These are phyloP conservation scores for Allodekkera sacchari DNA, from an alignment of 805 yeast genomes.

Conservation along the genomic window DNA sequence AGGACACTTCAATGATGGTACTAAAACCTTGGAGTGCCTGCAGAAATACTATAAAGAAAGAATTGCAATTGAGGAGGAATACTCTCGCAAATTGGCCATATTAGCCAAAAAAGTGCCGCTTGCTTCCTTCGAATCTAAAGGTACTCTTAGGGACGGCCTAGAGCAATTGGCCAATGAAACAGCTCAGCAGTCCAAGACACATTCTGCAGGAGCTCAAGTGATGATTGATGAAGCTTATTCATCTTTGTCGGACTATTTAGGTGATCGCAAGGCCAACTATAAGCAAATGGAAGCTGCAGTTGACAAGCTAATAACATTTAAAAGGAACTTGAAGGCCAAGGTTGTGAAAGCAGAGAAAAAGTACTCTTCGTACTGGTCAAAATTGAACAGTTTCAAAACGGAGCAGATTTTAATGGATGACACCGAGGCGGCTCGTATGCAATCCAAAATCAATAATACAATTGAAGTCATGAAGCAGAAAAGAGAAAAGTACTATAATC, in stretches of 20 bases:
- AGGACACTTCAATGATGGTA: slow-evolving; percentile 49
- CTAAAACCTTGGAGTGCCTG: slow-evolving; percentile 47
- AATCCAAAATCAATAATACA: slow-evolving; percentile 45
- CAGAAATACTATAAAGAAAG: slow-evolving; percentile 44
- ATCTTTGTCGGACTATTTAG: slow-evolving; percentile 46
- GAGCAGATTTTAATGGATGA: slow-evolving; percentile 66
- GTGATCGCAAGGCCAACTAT: slow-evolving; percentile 42
- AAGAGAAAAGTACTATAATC: slow-evolving; percentile 50
- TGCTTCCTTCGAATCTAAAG: slow-evolving; percentile 36
- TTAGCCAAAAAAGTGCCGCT: slow-evolving; percentile 33
- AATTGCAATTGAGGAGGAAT: slow-evolving; percentile 64
- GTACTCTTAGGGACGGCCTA: slow-evolving; percentile 49
- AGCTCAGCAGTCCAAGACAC: slow-evolving; percentile 48
- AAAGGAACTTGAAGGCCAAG: slow-evolving; percentile 28
- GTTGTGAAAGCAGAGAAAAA: slow-evolving; percentile 32
- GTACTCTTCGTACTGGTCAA: slow-evolving; percentile 51
- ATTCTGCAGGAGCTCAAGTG: slow-evolving; percentile 41
- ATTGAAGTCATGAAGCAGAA: slow-evolving; percentile 31
- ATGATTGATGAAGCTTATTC: slow-evolving; percentile 40
- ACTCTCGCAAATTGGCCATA: slow-evolving; percentile 44
- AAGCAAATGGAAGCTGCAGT: slow-evolving; percentile 51
- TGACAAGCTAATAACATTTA: slow-evolving; percentile 43
- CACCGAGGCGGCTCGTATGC: slow-evolving; percentile 55
- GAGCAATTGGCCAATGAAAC: slow-evolving; percentile 55
- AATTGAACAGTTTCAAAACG: slow-evolving; percentile 50